These are phyloP conservation scores for Suillus discolor DNA, from an alignment of 768 basidiomycete genomes.

Conservation along the genomic window DNA sequence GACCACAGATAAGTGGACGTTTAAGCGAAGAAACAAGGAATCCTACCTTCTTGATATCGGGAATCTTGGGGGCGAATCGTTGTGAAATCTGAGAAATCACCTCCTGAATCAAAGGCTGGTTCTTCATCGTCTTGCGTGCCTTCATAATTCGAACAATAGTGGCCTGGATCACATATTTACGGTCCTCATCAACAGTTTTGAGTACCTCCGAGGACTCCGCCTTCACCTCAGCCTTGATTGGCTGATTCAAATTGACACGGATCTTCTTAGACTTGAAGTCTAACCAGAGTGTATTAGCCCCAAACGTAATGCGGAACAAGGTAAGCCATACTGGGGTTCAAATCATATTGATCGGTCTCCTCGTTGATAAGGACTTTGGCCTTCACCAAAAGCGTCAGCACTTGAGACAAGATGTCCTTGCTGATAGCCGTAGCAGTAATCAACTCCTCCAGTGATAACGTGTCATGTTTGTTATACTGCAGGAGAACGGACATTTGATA, in stretches of 20 bases:
- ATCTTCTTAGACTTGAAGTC: slow-evolving; percentile 95
- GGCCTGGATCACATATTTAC: slow-evolving; percentile 95
- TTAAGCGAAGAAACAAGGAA: background rate
- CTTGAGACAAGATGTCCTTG: slow-evolving; percentile 77
- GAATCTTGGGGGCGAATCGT: slow-evolving; percentile 90
- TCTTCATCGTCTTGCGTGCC: slow-evolving; percentile 93
- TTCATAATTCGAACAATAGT: slow-evolving; percentile 97
- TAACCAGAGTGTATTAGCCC: slow-evolving; percentile 30
- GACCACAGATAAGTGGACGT: slow-evolving; percentile 13
- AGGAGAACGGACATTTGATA: slow-evolving; percentile 95
- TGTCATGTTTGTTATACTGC: slow-evolving; percentile 92
- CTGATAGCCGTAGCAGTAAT: slow-evolving; percentile 76
- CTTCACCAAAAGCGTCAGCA: slow-evolving; percentile 70
- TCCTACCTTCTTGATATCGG: slow-evolving; percentile 92
- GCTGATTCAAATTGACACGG: slow-evolving; percentile 86
- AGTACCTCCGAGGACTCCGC: slow-evolving; percentile 87
- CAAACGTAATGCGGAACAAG: background rate
- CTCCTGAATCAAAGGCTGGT: slow-evolving; percentile 86
- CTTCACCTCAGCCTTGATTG: slow-evolving; percentile 94
- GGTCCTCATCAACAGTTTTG: slow-evolving; percentile 95
- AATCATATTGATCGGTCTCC: slow-evolving; percentile 86
- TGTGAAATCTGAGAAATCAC: slow-evolving; percentile 88
- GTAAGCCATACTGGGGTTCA: slow-evolving; percentile 69
- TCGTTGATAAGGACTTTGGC: slow-evolving; percentile 89
- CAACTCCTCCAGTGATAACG: slow-evolving; percentile 80